Evolutionary conservation across 495 filamentous ascomycete species (phyloP), one percentile per base, ranked within the genome.

Genomic region (Aspergillus sclerotiicarbonarius): DNA sequence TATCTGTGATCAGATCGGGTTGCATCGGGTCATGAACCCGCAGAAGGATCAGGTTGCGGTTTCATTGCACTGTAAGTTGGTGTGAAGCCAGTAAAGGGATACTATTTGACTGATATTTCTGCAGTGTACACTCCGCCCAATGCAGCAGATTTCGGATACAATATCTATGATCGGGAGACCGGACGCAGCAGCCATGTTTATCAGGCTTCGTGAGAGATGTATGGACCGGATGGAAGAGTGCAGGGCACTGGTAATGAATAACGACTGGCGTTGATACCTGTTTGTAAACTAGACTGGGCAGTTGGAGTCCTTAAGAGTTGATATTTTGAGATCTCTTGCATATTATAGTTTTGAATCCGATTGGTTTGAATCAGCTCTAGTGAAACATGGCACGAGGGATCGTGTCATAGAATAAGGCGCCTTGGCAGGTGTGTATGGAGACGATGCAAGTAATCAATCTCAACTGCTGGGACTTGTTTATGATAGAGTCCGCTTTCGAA

Each of bases 81-180:
- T 15, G 21, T 43, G 19, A 19, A 6, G 0, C 15, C 19, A 18
- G 4, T 3, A 8, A 10, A 15, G 47, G 21, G 47, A 31, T 13
- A 25, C 16, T 1, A 8, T n/a, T 19, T 30, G 32, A 9, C 33
- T 47, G 20, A 39, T 25, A 15, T 12, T 16, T 6, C 53, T 7
- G 16, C 39, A 90, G 87, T 94, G 53, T 93, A 93, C 64, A 91
- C 90, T 1, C 90, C 90, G 32, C 90, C 90, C 3, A 92, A 91
- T 67, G 90, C 91, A 1, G 88, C 88, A 3, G 84, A 80, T 49
- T 80, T 85, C 57, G 90, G 90, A 1, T 91, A 88, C 64, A 78
- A 90, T 60, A 83, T 89, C 64, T 94, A 89, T 71, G 79, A 89
- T 64, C 74, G 77, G 29, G 68, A 77, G 37, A 92, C 89, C 0